Percentiles rank a stretch among this genome's conserved stretches.
Evolutionary conservation across 2,329 filamentous ascomycete species (phyloP).

Genomic region (Dichotomopilus funicola): DNA sequence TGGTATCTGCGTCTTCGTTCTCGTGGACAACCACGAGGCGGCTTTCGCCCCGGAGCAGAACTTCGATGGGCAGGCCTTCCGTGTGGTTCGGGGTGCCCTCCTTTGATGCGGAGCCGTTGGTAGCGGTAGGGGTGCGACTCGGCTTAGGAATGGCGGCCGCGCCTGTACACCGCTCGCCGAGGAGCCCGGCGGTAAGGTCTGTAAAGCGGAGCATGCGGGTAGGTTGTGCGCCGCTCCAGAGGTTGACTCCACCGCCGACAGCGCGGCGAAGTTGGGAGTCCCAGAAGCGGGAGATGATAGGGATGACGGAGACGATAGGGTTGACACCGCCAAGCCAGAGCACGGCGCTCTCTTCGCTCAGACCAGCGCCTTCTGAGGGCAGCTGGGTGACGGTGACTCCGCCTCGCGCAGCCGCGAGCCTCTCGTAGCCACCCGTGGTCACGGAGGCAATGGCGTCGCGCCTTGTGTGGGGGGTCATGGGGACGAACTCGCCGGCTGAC

Average conservation of each 20-base stretch:
- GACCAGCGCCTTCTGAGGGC: slow-evolving; percentile 33
- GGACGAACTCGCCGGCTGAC: slow-evolving; percentile 48
- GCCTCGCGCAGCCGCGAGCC: slow-evolving; percentile 45
- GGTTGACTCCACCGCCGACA: slow-evolving; percentile 44
- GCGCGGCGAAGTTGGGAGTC: slow-evolving; percentile 50
- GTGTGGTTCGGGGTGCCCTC: slow-evolving; percentile 8
- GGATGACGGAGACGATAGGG: slow-evolving; percentile 49
- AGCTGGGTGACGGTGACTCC: slow-evolving; percentile 46
- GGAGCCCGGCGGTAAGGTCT: slow-evolving; percentile 46
- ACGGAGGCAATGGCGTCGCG: slow-evolving; percentile 44
- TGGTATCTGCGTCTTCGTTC: slow-evolving; percentile 43
- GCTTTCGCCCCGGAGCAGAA: slow-evolving; percentile 50
- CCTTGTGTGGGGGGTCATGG: slow-evolving; percentile 58
- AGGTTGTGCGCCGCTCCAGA: slow-evolving; percentile 50
- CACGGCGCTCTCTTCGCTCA: slow-evolving; percentile 48
- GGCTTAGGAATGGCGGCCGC: slow-evolving; percentile 38
- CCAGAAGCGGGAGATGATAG: slow-evolving; percentile 51
- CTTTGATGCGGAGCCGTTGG: slow-evolving; percentile 13
- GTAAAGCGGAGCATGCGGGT: slow-evolving; percentile 50
- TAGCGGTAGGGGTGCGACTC: slow-evolving; percentile 3
- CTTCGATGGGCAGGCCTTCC: slow-evolving; percentile 44
- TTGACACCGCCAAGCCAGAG: slow-evolving; percentile 53
- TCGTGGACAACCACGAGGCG: slow-evolving; percentile 50
- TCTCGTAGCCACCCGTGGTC: slow-evolving; percentile 41
- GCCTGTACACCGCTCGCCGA: slow-evolving; percentile 51